Percentiles rank a stretch among this genome's conserved stretches.
Evolutionary conservation across 2,329 filamentous ascomycete species (phyloP).

Genomic region (Paracamarosporium sp.): DNA sequence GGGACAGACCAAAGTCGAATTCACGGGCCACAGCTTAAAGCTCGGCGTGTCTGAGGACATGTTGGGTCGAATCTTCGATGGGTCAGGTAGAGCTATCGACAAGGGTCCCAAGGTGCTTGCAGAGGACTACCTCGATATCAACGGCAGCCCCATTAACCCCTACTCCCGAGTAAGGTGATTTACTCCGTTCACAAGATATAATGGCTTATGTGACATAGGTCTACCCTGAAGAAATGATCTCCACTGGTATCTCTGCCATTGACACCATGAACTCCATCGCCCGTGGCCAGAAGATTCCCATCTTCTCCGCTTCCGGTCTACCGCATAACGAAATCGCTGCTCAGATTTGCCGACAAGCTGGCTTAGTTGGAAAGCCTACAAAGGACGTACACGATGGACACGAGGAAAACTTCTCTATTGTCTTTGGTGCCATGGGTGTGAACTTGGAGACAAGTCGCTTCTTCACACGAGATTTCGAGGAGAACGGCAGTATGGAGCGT

Average conservation of each 20-base stretch:
- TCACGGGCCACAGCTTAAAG: constrained; percentile 96
- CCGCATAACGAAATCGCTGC: constrained; percentile 99
- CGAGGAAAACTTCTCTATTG: constrained; percentile 99
- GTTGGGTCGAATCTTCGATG: constrained; percentile 98
- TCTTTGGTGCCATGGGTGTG: constrained; percentile 99
- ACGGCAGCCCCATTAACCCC: constrained; percentile 97
- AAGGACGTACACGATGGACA: constrained; percentile 97
- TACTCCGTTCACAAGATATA: constrained; percentile 18
- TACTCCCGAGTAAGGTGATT: constrained; percentile 81
- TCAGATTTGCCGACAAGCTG: constrained; percentile 96
- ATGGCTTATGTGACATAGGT: constrained; percentile 63
- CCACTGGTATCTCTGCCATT: constrained; percentile 98
- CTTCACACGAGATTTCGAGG: constrained; percentile 98
- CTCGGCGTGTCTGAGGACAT: constrained; percentile 99
- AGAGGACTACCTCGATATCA: constrained; percentile 98
- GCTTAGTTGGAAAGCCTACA: constrained; percentile 88
- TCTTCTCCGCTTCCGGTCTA: constrained; percentile 97
- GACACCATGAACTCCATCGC: constrained; percentile 94
- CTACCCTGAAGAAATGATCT: constrained; percentile 99
- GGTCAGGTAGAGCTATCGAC: constrained; percentile 96
- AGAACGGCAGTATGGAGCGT: constrained; percentile 98
- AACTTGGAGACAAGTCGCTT: constrained; percentile 99
- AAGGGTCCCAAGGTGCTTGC: constrained; percentile 98
- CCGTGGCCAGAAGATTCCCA: constrained; percentile 98
- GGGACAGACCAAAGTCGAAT: constrained; percentile 89